Base-by-base conservation (phyloP, 148 eudicot species). In the Polygonum maritimum region DNA sequence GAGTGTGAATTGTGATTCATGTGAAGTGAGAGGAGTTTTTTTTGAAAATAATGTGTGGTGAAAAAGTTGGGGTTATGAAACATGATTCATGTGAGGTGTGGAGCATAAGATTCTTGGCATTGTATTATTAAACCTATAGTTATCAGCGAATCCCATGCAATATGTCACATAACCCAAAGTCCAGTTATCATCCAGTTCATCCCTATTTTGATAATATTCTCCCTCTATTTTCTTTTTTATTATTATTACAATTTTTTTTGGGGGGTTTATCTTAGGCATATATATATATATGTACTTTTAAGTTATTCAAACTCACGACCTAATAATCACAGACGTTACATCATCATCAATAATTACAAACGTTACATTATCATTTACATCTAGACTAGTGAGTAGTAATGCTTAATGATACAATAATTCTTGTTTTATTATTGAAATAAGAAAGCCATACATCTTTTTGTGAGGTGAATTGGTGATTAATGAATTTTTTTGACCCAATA, bases 41-140 rank as follows among this genome's bases (percentile, higher is more conserved):
- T 54, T 49, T 44, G 47, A n/a, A 10, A 15, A 26, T 26, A 26
- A 26, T 26, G 31, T 26, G 31, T 13, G 55, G 55, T 4, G 16
- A 49, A 49, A 12, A 54, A 54, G n/a, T 54, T 22, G n/a, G 60
- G 19, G 2, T 52, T 54, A 31, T 22, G 38, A 62, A 31, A 10
- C 14, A 5, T 60, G 69, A 60, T 26, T 35, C 71, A 67, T 67
- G 71, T 67, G 71, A 67, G 71, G 71, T 38, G 41, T 67, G 71
- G 38, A 36, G 44, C 71, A 67, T 67, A 67, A 67, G 71, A 67
- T 67, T 67, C 71, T 67, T 67, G 71, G 21, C 5, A 18, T 4
- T 67, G 44, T 11, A 67, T 67, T 67, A 67, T 67, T 67, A 67
- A 35, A 38, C 71, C 8, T 33, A 31, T 63, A 33, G 39, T 16